Conservation (phyloP, 1,284 basidiomycete species). For the Cyathus olla region DNA sequence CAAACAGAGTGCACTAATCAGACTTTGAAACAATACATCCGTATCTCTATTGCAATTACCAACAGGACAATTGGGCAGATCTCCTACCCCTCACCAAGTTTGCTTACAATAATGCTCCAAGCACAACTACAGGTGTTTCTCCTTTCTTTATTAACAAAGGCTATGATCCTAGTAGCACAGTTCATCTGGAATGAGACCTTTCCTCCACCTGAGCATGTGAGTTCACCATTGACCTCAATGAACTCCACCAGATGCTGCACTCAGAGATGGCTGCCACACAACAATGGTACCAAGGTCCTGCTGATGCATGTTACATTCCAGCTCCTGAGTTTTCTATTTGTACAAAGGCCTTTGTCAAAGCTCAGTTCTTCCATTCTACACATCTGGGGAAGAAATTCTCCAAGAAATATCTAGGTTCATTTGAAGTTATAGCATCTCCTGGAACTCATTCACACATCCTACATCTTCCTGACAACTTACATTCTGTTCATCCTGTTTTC, state of each 20-base stretch:
- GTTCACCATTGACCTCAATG: constrained; percentile 16
- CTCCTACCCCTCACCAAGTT: constrained; percentile 48
- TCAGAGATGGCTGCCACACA: background rate
- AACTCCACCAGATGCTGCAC: constrained; percentile 6
- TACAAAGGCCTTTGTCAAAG: constrained; percentile 3
- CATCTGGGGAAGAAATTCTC: constrained; percentile 44
- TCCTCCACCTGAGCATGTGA: constrained; percentile 13
- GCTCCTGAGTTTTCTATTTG: background rate
- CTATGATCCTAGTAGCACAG: constrained; percentile 35
- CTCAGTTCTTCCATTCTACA: constrained; percentile 12
- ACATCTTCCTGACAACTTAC: constrained; percentile 4
- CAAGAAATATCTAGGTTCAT: constrained; percentile 39
- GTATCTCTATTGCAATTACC: constrained; percentile 41
- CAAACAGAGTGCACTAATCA: constrained; percentile 57
- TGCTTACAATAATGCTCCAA: constrained; percentile 5
- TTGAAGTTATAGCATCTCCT: constrained; percentile 24
- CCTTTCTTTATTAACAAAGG: constrained; percentile 34
- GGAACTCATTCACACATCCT: constrained; percentile 15
- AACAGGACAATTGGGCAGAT: constrained; percentile 49
- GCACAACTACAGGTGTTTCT: constrained; percentile 3
- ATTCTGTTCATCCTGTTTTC: constrained; percentile 33
- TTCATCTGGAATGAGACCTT: constrained; percentile 16
- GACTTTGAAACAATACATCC: constrained; percentile 47
- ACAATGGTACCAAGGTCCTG: background rate
- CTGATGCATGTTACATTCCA: background rate